Conservation (phyloP, 2,329 filamentous ascomycete genomes). For the Aspergillus floridensis region DNA sequence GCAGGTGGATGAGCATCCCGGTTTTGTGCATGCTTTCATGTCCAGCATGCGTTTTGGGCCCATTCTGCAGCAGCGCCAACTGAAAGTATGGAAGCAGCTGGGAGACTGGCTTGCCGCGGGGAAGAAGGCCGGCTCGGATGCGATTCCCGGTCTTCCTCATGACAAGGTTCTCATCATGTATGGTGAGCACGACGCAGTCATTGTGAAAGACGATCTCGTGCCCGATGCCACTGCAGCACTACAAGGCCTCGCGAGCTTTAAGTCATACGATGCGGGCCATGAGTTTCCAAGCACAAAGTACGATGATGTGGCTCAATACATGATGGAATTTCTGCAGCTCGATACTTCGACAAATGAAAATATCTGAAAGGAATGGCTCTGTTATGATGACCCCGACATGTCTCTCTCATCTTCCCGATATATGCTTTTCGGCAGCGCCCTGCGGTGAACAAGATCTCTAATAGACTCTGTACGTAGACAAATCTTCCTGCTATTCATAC, state of each 20-base stretch:
- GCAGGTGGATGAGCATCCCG: slow-evolving; percentile 65
- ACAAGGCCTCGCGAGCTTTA: slow-evolving; percentile 58
- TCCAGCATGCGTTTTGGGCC: slow-evolving; percentile 69
- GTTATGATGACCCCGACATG: background rate
- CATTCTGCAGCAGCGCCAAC: slow-evolving; percentile 58
- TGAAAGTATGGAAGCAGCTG: slow-evolving; percentile 61
- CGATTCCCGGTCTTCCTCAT: slow-evolving; percentile 29
- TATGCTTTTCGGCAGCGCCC: background rate
- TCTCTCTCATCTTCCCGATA: background rate
- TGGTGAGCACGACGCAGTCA: slow-evolving; percentile 64
- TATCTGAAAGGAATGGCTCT: background rate
- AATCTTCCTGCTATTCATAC: slow-evolving; percentile 4
- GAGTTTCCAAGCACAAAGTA: slow-evolving; percentile 66
- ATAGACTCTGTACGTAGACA: slow-evolving; percentile 17
- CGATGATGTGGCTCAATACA: slow-evolving; percentile 56
- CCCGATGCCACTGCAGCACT: slow-evolving; percentile 60
- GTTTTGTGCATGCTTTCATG: slow-evolving; percentile 69
- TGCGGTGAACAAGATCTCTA: background rate
- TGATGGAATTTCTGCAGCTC: slow-evolving; percentile 39
- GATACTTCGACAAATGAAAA: background rate
- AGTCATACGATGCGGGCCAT: slow-evolving; percentile 63
- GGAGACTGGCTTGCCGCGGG: slow-evolving; percentile 49
- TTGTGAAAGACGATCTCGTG: slow-evolving; percentile 62
- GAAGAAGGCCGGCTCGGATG: slow-evolving; percentile 23
- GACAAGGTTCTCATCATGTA: slow-evolving; percentile 63